A percentile compares a stretch with the other conserved stretches of the same genome.
Evolutionary conservation across 2,329 filamentous ascomycete genomes (phyloP).

Genomic region (Purpureocillium lavendulum): DNA sequence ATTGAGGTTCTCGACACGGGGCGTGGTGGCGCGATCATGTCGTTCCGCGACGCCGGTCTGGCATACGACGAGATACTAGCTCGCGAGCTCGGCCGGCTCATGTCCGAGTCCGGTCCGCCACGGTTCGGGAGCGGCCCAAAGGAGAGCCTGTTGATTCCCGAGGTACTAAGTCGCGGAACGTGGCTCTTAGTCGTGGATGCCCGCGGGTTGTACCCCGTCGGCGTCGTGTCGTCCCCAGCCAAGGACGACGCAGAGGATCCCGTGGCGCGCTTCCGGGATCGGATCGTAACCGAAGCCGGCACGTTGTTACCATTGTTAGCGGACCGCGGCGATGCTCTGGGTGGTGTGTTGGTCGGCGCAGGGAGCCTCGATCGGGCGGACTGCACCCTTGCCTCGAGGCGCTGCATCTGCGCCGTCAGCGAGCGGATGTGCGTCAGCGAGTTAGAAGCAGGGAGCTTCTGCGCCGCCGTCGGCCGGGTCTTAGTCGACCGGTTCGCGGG

Average conservation of each 20-base stretch:
- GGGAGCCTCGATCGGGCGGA: constrained; percentile 87
- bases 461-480: constrained; percentile 40
- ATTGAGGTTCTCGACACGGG: constrained; percentile 59
- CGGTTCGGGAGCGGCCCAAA: constrained; percentile 55
- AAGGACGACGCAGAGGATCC: constrained; percentile 45
- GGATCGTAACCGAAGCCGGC: constrained; percentile 53
- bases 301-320: constrained; percentile 5
- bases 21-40: constrained; percentile 45
- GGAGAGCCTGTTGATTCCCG: constrained; percentile 54
- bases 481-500: constrained; percentile 40
- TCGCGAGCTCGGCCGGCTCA: constrained; percentile 62
- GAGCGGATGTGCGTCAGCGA: constrained; percentile 90
- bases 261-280: constrained; percentile 60
- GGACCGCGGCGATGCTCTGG: constrained; percentile 66
- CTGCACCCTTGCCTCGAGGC: constrained; percentile 87
- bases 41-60: constrained; percentile 44
- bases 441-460: constrained; percentile 47
- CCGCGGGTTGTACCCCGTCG: constrained; percentile 27
- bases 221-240: constrained; percentile 43
- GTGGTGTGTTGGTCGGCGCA: constrained; percentile 68
- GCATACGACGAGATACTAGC: constrained; percentile 52
- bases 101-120: constrained; percentile 35
- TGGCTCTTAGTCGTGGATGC: constrained; percentile 36
- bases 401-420: constrained; percentile 94
- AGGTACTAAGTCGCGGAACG: constrained; percentile 50